Evolutionary conservation across 1,139 yeast species (phyloP).

Genomic region (Kazachstania sp.): DNA sequence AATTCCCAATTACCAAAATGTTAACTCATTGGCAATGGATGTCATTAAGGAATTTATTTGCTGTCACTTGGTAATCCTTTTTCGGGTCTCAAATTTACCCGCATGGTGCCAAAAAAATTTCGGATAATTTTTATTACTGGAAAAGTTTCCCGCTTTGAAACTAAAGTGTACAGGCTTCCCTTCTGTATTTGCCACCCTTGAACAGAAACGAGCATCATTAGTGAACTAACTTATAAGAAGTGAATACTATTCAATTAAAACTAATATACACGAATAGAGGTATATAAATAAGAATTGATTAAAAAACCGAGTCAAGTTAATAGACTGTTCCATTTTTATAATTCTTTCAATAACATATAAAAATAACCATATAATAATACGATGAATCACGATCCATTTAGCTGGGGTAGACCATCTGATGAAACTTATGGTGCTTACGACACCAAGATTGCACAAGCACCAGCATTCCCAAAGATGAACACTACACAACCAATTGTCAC

Average conservation of each 20-base stretch:
- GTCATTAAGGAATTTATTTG: not conserved
- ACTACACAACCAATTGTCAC: conserved; percentile 94
- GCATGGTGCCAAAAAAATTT: too few relatives aligned
- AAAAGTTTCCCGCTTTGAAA: too few relatives aligned
- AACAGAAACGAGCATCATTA: not conserved
- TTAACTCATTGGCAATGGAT: conserved; percentile 3
- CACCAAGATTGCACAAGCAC: conserved; percentile 59
- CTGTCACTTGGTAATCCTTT: conserved; percentile 1
- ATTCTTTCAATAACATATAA: not conserved
- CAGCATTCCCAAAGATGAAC: conserved; percentile 55
- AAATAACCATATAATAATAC: not conserved
- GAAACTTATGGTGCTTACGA: conserved; percentile 75
- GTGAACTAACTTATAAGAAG: too few relatives aligned
- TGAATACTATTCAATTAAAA: too few relatives aligned
- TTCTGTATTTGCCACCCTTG: conserved; percentile 7
- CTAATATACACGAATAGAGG: too few relatives aligned
- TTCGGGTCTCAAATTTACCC: too few relatives aligned
- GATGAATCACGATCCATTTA: conserved; percentile 92
- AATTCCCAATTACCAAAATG: not conserved
- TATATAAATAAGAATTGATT: too few relatives aligned
- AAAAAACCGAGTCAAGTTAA: not conserved
- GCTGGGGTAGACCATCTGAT: conserved; percentile 93
- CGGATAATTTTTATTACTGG: too few relatives aligned
- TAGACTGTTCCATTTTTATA: too few relatives aligned
- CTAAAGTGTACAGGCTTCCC: not conserved